Evolutionary conservation across 2,329 filamentous ascomycete genomes (phyloP).

Genomic region (Monosporascus sp.): DNA sequence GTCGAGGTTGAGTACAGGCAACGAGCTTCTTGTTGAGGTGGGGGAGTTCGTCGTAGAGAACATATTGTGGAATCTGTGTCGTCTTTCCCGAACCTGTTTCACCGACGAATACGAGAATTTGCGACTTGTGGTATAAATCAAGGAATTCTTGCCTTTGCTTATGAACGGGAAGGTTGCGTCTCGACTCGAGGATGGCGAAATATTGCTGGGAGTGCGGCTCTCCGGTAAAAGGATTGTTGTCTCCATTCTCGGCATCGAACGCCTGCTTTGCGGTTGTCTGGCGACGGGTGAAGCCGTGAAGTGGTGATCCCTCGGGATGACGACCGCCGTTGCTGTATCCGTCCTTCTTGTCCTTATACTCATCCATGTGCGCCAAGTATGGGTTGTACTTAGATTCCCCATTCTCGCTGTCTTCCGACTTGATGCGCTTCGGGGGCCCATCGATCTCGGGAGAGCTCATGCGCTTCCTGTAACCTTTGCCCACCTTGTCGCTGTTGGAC

Average conservation of each 20-base stretch:
- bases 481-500: conserved; percentile 11
- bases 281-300: conserved; percentile 70
- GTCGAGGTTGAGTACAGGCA: conserved; percentile 93
- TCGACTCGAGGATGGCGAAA: conserved; percentile 79
- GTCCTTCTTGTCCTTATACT: conserved; percentile 37
- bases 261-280: conserved; percentile 75
- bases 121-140: conserved; percentile 83
- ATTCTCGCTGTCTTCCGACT: conserved; percentile 20
- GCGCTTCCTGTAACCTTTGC: conserved; percentile 21
- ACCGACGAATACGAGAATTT: conserved; percentile 97
- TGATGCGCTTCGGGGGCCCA: conserved; percentile 22
- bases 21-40: conserved; percentile 83
- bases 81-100: conserved; percentile 99
- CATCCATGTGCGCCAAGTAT: conserved; percentile 87
- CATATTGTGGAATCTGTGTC: conserved; percentile 97
- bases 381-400: conserved; percentile 57
- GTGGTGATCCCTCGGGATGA: conserved; percentile 36
- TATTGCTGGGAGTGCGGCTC: conserved; percentile 74
- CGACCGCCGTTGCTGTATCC: conserved; percentile 25
- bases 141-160: conserved; percentile 93
- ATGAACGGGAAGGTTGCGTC: conserved; percentile 84
- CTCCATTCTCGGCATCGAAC: conserved; percentile 68
- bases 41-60: conserved; percentile 92
- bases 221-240: conserved; percentile 81
- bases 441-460: conserved; percentile 18